These are phyloP conservation scores for Cudoniella acicularis DNA, from an alignment of 495 filamentous ascomycete genomes.

Conservation along the genomic window DNA sequence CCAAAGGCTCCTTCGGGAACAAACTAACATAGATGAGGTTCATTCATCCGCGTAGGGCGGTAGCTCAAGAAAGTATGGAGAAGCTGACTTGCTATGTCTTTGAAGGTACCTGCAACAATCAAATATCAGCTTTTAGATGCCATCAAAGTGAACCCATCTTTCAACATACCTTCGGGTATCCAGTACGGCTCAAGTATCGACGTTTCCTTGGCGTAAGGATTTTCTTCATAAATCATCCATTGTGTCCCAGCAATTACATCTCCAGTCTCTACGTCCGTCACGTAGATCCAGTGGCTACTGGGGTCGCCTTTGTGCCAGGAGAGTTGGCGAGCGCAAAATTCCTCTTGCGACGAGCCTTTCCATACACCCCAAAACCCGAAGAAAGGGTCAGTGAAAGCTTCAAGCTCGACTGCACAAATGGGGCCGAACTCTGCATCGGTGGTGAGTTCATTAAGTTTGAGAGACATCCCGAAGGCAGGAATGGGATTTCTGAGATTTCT, in stretches of 20 bases:
- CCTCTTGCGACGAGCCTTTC: slow-evolving; percentile 23
- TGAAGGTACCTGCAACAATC: no score
- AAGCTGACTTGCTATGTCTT: no score
- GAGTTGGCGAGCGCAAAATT: slow-evolving; percentile 20
- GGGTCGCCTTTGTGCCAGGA: slow-evolving; percentile 23
- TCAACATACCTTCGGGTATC: slow-evolving; percentile 40
- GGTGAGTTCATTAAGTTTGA: slow-evolving; percentile 26
- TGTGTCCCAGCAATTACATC: slow-evolving; percentile 29
- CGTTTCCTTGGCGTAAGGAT: slow-evolving; percentile 21
- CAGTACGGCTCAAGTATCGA: slow-evolving; percentile 26
- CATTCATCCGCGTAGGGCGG: no score
- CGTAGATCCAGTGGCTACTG: slow-evolving; percentile 31
- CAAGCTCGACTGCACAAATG: slow-evolving; percentile 10
- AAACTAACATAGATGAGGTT: no score
- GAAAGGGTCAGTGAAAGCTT: slow-evolving; percentile 23
- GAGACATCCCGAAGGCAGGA: slow-evolving; percentile 24
- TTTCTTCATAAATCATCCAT: slow-evolving; percentile 33
- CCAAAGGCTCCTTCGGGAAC: no score
- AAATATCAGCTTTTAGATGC: no score
- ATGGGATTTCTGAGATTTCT: no score
- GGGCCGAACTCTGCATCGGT: slow-evolving; percentile 25
- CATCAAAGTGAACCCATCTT: no score
- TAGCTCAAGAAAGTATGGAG: no score
- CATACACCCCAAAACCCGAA: slow-evolving; percentile 25
- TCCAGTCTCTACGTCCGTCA: slow-evolving; percentile 33